These are phyloP conservation scores for Pythium dissotocum DNA, from an alignment of 352 stramenopile species.

Conservation along the genomic window DNA sequence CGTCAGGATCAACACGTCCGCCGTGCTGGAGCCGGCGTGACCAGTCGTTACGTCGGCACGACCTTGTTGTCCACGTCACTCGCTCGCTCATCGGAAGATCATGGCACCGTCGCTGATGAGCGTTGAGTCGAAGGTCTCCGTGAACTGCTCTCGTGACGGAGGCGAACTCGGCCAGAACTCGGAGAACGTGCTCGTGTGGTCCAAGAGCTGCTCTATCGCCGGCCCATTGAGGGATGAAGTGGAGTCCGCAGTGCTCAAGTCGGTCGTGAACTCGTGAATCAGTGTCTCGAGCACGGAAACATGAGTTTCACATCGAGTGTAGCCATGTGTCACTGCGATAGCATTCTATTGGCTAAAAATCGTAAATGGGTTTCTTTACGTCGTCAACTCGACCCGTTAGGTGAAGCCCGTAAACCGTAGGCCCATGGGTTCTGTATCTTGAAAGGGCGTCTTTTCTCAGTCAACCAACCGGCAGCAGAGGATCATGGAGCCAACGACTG, in stretches of 20 bases:
- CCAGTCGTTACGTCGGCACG: conserved; percentile 1
- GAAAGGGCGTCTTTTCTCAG: conserved; percentile 6
- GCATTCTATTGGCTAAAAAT: background rate
- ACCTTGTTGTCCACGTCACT: background rate
- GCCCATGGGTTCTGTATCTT: conserved; percentile 8
- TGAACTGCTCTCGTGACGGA: background rate
- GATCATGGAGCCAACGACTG: background rate
- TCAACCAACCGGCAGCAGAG: background rate
- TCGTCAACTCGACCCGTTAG: background rate
- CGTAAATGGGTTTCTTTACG: too few relatives aligned
- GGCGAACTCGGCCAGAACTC: conserved; percentile 13
- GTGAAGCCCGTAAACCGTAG: background rate
- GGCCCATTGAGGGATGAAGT: too few relatives aligned
- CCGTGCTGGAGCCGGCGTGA: background rate
- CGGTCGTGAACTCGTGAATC: background rate
- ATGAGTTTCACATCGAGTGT: too few relatives aligned
- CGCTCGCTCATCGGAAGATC: background rate
- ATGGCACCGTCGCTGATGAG: conserved; percentile 8
- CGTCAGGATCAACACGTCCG: conserved; percentile 18
- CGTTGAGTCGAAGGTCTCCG: conserved; percentile 1
- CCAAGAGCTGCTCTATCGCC: background rate
- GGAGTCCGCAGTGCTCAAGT: too few relatives aligned
- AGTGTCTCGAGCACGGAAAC: background rate
- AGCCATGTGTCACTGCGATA: too few relatives aligned
- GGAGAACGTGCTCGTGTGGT: conserved; percentile 12